A percentile compares a stretch with the other conserved stretches of the same genome.
Evolutionary conservation across 2,329 filamentous ascomycete genomes (phyloP).

Genomic region (Xylariaceae sp.): DNA sequence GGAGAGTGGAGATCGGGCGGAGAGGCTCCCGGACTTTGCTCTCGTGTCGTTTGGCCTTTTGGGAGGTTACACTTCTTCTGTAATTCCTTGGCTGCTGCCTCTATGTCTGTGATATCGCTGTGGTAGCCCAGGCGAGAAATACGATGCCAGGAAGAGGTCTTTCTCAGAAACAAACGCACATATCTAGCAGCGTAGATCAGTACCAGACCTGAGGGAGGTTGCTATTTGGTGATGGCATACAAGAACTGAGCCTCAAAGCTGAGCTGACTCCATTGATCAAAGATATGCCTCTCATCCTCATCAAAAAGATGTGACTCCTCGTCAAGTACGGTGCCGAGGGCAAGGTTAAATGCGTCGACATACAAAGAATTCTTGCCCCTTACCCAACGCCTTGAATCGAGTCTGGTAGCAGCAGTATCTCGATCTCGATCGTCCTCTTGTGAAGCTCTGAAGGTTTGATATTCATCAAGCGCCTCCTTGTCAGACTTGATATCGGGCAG

Average conservation of each 20-base stretch:
- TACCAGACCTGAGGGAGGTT: constrained; percentile 4
- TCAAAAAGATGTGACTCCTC: constrained; percentile 87
- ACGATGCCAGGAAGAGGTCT: constrained; percentile 87
- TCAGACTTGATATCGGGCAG: constrained; percentile 61
- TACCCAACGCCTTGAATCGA: constrained; percentile 52
- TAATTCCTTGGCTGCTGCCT: constrained; percentile 56
- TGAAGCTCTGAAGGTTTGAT: constrained; percentile 61
- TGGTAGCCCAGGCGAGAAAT: constrained; percentile 71
- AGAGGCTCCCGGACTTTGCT: constrained; percentile 7
- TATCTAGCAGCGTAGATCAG: constrained; percentile 50
- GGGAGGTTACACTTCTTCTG: constrained; percentile 54
- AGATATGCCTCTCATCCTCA: constrained; percentile 67
- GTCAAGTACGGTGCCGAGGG: constrained; percentile 78
- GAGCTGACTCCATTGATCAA: constrained; percentile 64
- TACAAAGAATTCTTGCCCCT: constrained; percentile 84
- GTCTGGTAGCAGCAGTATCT: constrained; percentile 43
- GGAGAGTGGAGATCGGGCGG: constrained; percentile 21
- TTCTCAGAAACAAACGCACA: constrained; percentile 85
- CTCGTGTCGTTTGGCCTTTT: constrained; percentile 8
- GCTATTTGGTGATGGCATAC: constrained; percentile 39
- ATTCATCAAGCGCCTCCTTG: constrained; percentile 68
- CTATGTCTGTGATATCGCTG: constrained; percentile 70
- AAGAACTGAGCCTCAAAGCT: constrained; percentile 85
- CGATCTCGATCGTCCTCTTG: constrained; percentile 38
- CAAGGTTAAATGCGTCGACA: constrained; percentile 93